Conservation (phyloP, 805 yeast species). For the Metschnikowia santaceciliae region DNA sequence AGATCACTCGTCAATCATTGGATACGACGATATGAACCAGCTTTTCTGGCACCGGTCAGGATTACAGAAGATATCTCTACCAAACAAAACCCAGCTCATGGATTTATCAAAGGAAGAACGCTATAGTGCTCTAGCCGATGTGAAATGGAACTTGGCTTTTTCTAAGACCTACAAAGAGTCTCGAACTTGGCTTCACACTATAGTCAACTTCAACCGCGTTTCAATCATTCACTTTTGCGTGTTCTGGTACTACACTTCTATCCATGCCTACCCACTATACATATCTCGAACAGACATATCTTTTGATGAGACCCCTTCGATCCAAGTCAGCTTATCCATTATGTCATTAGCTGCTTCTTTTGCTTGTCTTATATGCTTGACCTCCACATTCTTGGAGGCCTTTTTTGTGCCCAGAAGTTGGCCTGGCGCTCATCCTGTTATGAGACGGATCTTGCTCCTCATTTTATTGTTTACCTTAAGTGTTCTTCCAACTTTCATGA, state of each 20-base stretch:
- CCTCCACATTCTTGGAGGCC: constrained; percentile 55
- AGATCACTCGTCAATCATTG: constrained; percentile 68
- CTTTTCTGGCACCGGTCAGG: constrained; percentile 80
- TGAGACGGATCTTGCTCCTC: constrained; percentile 44
- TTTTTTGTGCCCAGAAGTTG: constrained; percentile 66
- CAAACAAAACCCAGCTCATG: constrained; percentile 45
- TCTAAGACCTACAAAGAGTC: constrained; percentile 94
- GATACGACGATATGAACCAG: constrained; percentile 89
- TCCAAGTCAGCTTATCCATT: constrained; percentile 50
- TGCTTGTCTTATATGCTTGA: constrained; percentile 49
- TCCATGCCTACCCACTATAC: constrained; percentile 65
- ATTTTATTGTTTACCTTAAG: constrained; percentile 41
- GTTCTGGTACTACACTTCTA: constrained; percentile 74
- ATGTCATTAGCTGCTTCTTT: constrained; percentile 67
- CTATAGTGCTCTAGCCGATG: constrained; percentile 48
- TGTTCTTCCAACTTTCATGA: constrained; percentile 48
- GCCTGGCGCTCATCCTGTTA: constrained; percentile 66
- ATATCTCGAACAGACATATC: constrained; percentile 52
- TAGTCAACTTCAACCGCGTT: constrained; percentile 87
- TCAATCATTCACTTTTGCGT: constrained; percentile 60
- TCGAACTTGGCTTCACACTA: constrained; percentile 95
- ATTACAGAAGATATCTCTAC: constrained; percentile 50
- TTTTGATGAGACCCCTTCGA: constrained; percentile 57
- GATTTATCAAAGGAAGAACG: constrained; percentile 54
- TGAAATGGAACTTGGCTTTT: constrained; percentile 66